Base-by-base conservation (phyloP, 2,329 filamentous ascomycete genomes). In the Tolypocladium endophyticum region DNA sequence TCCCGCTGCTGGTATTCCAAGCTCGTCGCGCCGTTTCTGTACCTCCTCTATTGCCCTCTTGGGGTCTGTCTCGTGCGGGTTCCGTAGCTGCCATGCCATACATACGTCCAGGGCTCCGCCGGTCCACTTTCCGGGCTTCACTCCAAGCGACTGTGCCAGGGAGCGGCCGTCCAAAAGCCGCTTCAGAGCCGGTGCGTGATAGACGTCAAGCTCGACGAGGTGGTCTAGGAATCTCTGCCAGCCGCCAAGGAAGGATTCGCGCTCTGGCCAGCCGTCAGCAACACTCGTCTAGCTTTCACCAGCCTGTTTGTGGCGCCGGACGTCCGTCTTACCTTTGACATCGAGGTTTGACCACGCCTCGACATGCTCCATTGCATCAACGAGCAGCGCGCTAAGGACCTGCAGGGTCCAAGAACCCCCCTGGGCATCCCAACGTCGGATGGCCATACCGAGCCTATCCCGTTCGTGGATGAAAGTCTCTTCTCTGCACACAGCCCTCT, bases 101-200 rank as follows among this genome's bases (percentile, higher is more conserved):
- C 90, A 89, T 4, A 92, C 78, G 38, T 95, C 88, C 55, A 96
- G 76, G 4, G 92, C 92, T 54, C 81, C 80, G 58, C 85, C 85
- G 81, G 95, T 88, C 93, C 93, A 97, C n/a, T 79, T 86, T 1
- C 90, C 91, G 0, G 89, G 87, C 63, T 85, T 86, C n/a, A 81
- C 75, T 0, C 81, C 84, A 4, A 97, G 78, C 4, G 83, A 84
- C 62, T 85, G 81, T 23, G 85, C 83, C 25, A 97, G 81, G 58
- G 87, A 78, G 45, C 83, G 88, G 20, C 94, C 93, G 68, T 95
- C 89, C 39, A 96, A 77, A 30, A 90, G 75, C 6, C 81, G 80
- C 66, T 83, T 85, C 41, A 88, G 70, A 2, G 80, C 76, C 1
- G 83, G 78, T 0, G 79, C 83, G 57, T 86, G 79, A 66, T 84